Base-by-base conservation (phyloP, 192 early-diverging fungal species). In the Rhizoclosmatium sp. region DNA sequence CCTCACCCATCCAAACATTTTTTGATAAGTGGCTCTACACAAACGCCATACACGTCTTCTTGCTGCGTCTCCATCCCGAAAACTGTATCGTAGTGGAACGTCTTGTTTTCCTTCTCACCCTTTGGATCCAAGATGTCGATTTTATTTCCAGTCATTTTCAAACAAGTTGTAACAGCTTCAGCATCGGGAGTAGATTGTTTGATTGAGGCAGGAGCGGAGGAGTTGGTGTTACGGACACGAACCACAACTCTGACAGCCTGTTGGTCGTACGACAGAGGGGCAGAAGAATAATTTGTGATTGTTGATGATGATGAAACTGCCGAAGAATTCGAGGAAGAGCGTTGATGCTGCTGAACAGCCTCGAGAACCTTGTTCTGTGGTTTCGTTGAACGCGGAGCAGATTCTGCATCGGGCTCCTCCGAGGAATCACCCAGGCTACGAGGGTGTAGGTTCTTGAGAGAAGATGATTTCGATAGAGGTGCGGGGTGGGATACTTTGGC, bases 81-180 rank as follows among this genome's bases (percentile, higher is more conserved):
- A 47, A 84, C 83, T 5, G 71, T 74, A 54, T 87, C 85, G 67
- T 81, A 87, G 40, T 82, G 80, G 61, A 84, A 87, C 47, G 47
- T 31, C 39, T 81, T 69, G 5, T 19, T 44, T 19, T 41, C 48
- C 61, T 83, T 82, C 16, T 70, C 66, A 31, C 71, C 65, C 39
- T 69, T 64, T 23, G 64, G 62, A 31, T 68, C 65, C 19, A 45
- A 40, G 31, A 82, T 78, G 9, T 51, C 47, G 42, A 82, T 42
- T 45, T 60, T n/a, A 42, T 75, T 75, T 5, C 70, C 23, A 21
- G 2, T 58, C 47, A 59, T 23, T 5, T 54, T 31, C 7, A 72
- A 39, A 49, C 70, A 72, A 46, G 42, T 3, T n/a, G 40, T 31
- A 14, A 14, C 40, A n/a, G 68, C 7, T 16, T 31, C 68, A 16